Percentiles rank a stretch among this genome's conserved stretches.
These are phyloP conservation scores for Fragilaria radians DNA, from an alignment of 108 stramenopile genomes.

Conservation along the genomic window DNA sequence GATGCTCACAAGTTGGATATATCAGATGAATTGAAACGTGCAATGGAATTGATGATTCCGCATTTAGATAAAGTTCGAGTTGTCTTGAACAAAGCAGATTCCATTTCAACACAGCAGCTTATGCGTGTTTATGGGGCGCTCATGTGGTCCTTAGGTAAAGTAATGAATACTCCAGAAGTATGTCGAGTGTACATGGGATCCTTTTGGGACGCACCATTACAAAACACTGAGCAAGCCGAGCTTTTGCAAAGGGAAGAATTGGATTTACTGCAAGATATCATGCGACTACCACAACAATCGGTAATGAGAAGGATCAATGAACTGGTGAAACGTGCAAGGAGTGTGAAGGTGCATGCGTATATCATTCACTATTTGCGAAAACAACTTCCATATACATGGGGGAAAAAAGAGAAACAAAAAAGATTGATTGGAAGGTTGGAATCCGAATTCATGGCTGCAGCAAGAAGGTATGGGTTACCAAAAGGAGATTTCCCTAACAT, in stretches of 20 bases:
- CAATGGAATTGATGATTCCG: slow-evolving; percentile 82
- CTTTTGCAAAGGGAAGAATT: slow-evolving; percentile 82
- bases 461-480: slow-evolving; percentile 77
- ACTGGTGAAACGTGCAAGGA: slow-evolving; percentile 94
- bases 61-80: slow-evolving; percentile 93
- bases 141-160: slow-evolving; percentile 94
- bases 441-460: slow-evolving; percentile 86
- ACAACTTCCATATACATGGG: slow-evolving; percentile 95
- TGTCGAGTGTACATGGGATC: slow-evolving; percentile 96
- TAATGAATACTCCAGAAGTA: slow-evolving; percentile 97
- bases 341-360: slow-evolving; percentile 97
- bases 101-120: slow-evolving; percentile 60
- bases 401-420: slow-evolving; percentile 90
- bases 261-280: slow-evolving; percentile 94
- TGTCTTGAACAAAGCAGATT: slow-evolving; percentile 95
- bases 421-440: slow-evolving; percentile 88
- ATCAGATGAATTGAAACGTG: slow-evolving; percentile 87
- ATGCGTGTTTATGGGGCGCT: slow-evolving; percentile 89
- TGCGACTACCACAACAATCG: slow-evolving; percentile 89
- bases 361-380: slow-evolving; percentile 96
- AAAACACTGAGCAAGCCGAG: slow-evolving; percentile 76
- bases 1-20: slow-evolving; percentile 98
- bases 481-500: slow-evolving; percentile 78
- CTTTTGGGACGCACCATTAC: slow-evolving; percentile 91
- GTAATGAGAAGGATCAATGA: slow-evolving; percentile 98